Base-by-base conservation (phyloP, 768 basidiomycete species). In the Lanmaoa pseudosensibilis region DNA sequence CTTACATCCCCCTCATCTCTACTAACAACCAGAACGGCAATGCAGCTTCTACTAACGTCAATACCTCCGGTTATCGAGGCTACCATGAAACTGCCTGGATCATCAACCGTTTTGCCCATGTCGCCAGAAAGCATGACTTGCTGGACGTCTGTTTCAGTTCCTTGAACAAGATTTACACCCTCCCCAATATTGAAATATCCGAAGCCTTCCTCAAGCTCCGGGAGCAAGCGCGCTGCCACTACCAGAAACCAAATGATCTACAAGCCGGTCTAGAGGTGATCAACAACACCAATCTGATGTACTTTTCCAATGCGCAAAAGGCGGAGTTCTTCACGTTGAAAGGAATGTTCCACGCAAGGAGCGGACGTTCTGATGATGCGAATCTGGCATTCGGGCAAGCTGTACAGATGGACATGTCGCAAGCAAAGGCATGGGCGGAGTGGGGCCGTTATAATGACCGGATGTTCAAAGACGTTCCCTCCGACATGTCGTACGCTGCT, bases 51-150 rank as follows among this genome's bases (percentile, higher is more conserved):
- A 80, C 76, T 37, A 88, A 81, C 56, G 76, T 86, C 40, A 91
- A 86, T 54, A 94, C 92, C 2, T 90, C 86, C 66, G 96, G 94
- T 8, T 98, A 93, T 69, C 84, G 97, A 49, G 97, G 97, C 9
- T 98, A 92, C 71, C 97, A 99, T 68, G 97, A 99, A 77, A 98
- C 94, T 0, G 97, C 97, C 8, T 99, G 97, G 97, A 98, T 97
- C 68, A 98, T 98, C 77, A 99, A 99, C 70, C 88, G 97, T 16
- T 98, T 99, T 68, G 97, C 97, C 10, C 96, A 99, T 74, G 94
- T 98, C 52, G 97, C 97, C 21, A 83, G 97, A 55, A 96, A 98
- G 74, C 97, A 99, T 67, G 91, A 95, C 58, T 81, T 99, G 8
- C 80, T 95, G 44, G 97, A 99, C 46, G 97, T 97, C 39, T 98